These are phyloP conservation scores for Cicer yamashitae DNA, from an alignment of 306 rosid genomes.

Conservation along the genomic window DNA sequence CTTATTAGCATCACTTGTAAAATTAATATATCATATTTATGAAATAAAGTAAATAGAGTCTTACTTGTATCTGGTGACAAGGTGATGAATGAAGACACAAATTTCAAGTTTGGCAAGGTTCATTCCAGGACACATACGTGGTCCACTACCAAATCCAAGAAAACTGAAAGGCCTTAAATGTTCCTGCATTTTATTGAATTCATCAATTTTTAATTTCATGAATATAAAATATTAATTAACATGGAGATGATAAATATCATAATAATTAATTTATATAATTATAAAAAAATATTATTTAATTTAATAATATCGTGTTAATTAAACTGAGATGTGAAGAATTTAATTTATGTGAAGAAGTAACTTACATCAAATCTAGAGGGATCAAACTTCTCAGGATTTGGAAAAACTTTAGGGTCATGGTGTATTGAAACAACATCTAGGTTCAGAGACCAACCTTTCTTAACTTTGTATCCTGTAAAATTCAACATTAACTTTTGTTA, in stretches of 20 bases:
- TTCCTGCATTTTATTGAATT: constrained; percentile 55
- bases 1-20: too few species aligned
- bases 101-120: constrained; percentile 86
- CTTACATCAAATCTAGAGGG: constrained; percentile 88
- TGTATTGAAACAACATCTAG: constrained; percentile 91
- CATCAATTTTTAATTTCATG: background rate
- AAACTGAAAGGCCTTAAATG: constrained; percentile 68
- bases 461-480: constrained; percentile 65
- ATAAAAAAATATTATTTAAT: too few species aligned
- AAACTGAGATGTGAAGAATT: background rate
- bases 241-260: too few species aligned
- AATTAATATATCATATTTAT: too few species aligned
- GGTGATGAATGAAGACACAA: constrained; percentile 77
- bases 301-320: too few species aligned
- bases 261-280: too few species aligned
- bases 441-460: constrained; percentile 86
- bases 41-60: background rate
- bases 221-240: too few species aligned
- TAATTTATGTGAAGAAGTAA: background rate
- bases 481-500: constrained; percentile 23
- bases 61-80: constrained; percentile 81
- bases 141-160: constrained; percentile 92
- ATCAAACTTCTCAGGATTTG: constrained; percentile 69
- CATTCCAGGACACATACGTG: constrained; percentile 93
- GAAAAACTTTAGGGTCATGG: constrained; percentile 68